Evolutionary conservation across 2,329 filamentous ascomycete species (phyloP), one percentile per base, ranked within the genome.

Genomic region (Arthrinium puccinioides): DNA sequence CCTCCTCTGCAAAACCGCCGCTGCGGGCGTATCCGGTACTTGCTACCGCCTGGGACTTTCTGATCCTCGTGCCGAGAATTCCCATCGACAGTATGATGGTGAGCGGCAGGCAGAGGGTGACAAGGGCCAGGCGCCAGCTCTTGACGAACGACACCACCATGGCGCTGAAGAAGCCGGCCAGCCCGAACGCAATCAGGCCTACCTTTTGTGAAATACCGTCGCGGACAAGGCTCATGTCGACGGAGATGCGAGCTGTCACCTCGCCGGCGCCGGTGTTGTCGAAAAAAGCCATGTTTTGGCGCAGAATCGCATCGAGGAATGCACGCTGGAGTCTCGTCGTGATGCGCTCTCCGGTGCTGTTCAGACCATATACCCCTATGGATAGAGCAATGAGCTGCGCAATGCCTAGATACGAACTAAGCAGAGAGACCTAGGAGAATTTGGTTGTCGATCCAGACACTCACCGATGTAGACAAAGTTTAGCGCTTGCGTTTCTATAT

Each of bases 1-100:
- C 82, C 73, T 55, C 90, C 84, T 4, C 85, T 84, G 16, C 84
- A 81, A 21, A 80, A 85, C 32, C 16, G 1, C 21, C 25, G 14
- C 28, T 33, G 10, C 37, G 21, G 11, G 23, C 28, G 20, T 15
- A 25, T 10, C 21, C 28, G 2, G 57, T 56, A 6, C 64, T 39
- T 29, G 52, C 47, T 5, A 58, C 62, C 20, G 63, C 38, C 27
- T 36, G 27, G 21, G 39, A 33, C 29, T 39, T 31, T 6, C 35
- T 19, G 10, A 39, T 30, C 15, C 23, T 21, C 4, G 21, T 18
- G 15, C 25, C 32, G 21, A 53, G 58, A n/a, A 56, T 49, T 21
- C 60, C 51, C 5, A 55, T 61, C 30, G 62, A 58, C 13, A 62
- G 47, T 6, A 64, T 57, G 5, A 60, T 61, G 9, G 63, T 40